phyloP scores from a whole-genome alignment of 2,329 filamentous ascomycete species.

The Neonectria hederae region DNA sequence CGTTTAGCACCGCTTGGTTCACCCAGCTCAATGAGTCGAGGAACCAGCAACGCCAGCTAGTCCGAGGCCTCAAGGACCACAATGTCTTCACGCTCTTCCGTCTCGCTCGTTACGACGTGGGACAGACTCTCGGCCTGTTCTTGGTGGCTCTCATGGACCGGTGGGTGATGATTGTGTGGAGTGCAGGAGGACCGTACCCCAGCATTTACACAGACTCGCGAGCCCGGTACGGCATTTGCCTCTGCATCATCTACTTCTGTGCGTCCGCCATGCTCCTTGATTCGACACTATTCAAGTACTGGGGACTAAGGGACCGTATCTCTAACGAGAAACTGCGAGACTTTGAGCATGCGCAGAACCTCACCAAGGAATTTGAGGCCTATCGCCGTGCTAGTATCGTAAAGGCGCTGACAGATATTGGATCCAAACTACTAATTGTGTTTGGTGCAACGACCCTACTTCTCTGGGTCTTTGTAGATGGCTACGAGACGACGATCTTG shows the following conservation, averaged over 20 bases:
- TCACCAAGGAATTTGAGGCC: conserved; percentile 16
- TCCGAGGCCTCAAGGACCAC: conserved; percentile 30
- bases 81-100: conserved; percentile 29
- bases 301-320: conserved; percentile 24
- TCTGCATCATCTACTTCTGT: conserved; percentile 34
- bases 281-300: conserved; percentile 30
- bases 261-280: conserved; percentile 29
- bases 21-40: conserved; percentile 26
- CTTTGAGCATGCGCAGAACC: conserved; percentile 17
- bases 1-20: conserved; percentile 33
- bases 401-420: conserved; percentile 20
- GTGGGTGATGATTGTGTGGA: conserved; percentile 34
- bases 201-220: conserved; percentile 30
- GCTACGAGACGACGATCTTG: conserved; percentile 15
- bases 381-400: conserved; percentile 23
- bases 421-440: conserved; percentile 21
- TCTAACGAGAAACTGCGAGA: conserved; percentile 22
- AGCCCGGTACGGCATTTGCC: conserved; percentile 28
- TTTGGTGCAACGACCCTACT: conserved; percentile 23
- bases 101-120: conserved; percentile 28
- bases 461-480: conserved; percentile 23
- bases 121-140: conserved; percentile 31
- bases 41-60: conserved; percentile 24
- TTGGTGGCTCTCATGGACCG: conserved; percentile 32
- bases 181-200: conserved; percentile 28